Evolutionary conservation across 371 early-diverging fungal genomes (phyloP).

Genomic region (Caulochytrium protostelioides): DNA sequence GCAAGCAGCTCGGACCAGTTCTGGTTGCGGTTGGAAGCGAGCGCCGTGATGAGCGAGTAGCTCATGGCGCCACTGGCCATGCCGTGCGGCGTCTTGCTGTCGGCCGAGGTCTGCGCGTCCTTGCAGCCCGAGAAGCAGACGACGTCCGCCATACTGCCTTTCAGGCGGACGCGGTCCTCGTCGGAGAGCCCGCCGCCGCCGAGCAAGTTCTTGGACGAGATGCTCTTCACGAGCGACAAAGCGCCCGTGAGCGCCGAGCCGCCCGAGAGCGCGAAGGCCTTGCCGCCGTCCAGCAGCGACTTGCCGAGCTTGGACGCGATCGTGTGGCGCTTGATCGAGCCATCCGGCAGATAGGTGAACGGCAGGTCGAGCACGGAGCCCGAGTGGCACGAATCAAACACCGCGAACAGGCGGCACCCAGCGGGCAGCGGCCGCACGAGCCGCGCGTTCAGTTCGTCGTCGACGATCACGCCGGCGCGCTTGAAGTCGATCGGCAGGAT

Average conservation of each 20-base stretch:
- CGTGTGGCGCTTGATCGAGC: constrained; percentile 1
- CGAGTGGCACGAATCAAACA: constrained; percentile 53
- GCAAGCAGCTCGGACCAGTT: constrained; percentile 54
- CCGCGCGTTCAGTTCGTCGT: constrained; percentile 61
- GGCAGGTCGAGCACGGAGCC: constrained; percentile 18
- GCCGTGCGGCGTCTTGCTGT: constrained; percentile 26
- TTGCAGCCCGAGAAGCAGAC: constrained; percentile 76
- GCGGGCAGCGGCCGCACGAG: constrained; percentile 62
- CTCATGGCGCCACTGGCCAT: constrained; percentile 55
- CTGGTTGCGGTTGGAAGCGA: constrained; percentile 32
- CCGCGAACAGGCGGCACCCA: constrained; percentile 56
- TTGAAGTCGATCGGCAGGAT: constrained; percentile 69
- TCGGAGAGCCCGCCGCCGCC: constrained; percentile 19
- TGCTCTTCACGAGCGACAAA: no score
- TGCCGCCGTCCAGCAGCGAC: no score
- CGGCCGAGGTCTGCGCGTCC: constrained; percentile 75
- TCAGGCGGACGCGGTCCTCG: constrained; percentile 18
- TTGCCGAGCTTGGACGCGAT: neutral
- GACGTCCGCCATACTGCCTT: constrained; percentile 48
- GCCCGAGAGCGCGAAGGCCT: no score
- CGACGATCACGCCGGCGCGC: constrained; percentile 52
- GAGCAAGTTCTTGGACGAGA: no score
- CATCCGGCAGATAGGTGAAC: constrained; percentile 16
- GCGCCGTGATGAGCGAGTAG: constrained; percentile 41
- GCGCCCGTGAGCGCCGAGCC: no score